These are phyloP conservation scores for Candida andamanensis DNA, from an alignment of 805 yeast genomes.

Conservation along the genomic window DNA sequence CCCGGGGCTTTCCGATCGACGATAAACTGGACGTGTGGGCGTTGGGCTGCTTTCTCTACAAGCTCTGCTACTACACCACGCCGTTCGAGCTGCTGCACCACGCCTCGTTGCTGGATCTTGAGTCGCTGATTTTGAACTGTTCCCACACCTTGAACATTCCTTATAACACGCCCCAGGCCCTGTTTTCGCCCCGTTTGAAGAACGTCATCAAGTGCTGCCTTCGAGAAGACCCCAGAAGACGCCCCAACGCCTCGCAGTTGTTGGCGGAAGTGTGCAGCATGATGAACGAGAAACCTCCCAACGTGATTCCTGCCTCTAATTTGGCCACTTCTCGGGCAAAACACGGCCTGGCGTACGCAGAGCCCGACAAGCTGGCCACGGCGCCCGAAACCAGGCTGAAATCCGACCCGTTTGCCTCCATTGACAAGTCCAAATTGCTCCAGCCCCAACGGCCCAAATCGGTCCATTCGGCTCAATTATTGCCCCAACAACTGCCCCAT, in stretches of 20 bases:
- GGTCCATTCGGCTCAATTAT: conserved; percentile 5
- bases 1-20: conserved; percentile 64
- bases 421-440: conserved; percentile 34
- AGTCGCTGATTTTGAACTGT: conserved; percentile 57
- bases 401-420: conserved; percentile 38
- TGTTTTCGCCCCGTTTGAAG: conserved; percentile 57
- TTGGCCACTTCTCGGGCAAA: conserved; percentile 11
- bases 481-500: too few species aligned
- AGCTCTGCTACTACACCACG: conserved; percentile 74
- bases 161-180: conserved; percentile 43
- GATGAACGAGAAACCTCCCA: conserved; percentile 43
- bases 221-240: conserved; percentile 58
- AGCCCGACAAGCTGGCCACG: conserved; percentile 5
- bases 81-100: conserved; percentile 63
- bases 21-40: conserved; percentile 89
- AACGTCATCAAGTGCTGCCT: conserved; percentile 58
- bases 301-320: conserved; percentile 38
- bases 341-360: background rate
- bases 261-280: conserved; percentile 63
- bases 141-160: conserved; percentile 40
- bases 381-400: conserved; percentile 4
- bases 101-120: conserved; percentile 37
- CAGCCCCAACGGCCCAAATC: conserved; percentile 15
- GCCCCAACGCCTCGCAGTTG: conserved; percentile 72
- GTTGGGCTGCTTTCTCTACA: conserved; percentile 70